Evolutionary conservation across 192 early-diverging fungal genomes (phyloP).

Genomic region (Nowakowskiella sp.): DNA sequence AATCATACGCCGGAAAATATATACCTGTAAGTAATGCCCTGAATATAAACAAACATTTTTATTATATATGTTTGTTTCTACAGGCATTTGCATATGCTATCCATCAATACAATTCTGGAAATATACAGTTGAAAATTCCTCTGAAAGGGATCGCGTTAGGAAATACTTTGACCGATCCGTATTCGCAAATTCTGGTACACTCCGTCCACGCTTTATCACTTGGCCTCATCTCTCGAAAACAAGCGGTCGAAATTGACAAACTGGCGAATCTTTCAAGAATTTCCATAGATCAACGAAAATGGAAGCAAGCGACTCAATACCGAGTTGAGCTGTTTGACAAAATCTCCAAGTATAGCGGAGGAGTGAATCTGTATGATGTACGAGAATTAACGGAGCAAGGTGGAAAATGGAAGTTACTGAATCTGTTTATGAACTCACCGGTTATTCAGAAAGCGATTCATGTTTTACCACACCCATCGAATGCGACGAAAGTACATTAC

Average conservation of each 20-base stretch:
- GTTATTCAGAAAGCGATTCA: slow-evolving; percentile 53
- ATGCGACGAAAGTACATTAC: not conserved
- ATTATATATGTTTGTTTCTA: slow-evolving; percentile 67
- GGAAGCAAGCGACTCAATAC: slow-evolving; percentile 34
- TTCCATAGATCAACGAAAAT: slow-evolving; percentile 32
- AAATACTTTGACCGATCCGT: slow-evolving; percentile 59
- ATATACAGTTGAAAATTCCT: slow-evolving; percentile 21
- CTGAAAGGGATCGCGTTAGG: slow-evolving; percentile 54
- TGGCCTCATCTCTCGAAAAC: slow-evolving; percentile 39
- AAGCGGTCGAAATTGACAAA: slow-evolving; percentile 29
- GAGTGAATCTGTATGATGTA: slow-evolving; percentile 72
- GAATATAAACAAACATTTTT: not conserved
- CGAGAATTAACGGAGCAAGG: slow-evolving; percentile 57
- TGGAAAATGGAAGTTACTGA: slow-evolving; percentile 28
- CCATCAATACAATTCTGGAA: slow-evolving; percentile 39
- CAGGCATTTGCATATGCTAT: slow-evolving; percentile 61
- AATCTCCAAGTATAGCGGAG: slow-evolving; percentile 58
- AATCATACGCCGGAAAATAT: slow-evolving; percentile 29
- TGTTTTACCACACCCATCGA: slow-evolving; percentile 25
- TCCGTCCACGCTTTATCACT: slow-evolving; percentile 47
- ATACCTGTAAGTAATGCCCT: not conserved
- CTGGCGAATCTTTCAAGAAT: slow-evolving; percentile 32
- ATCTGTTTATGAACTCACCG: slow-evolving; percentile 42
- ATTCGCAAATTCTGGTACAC: slow-evolving; percentile 46
- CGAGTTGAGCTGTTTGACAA: slow-evolving; percentile 55